phyloP scores from a whole-genome alignment of 2,329 filamentous ascomycete species.

The Pseudopithomyces chartarum region DNA sequence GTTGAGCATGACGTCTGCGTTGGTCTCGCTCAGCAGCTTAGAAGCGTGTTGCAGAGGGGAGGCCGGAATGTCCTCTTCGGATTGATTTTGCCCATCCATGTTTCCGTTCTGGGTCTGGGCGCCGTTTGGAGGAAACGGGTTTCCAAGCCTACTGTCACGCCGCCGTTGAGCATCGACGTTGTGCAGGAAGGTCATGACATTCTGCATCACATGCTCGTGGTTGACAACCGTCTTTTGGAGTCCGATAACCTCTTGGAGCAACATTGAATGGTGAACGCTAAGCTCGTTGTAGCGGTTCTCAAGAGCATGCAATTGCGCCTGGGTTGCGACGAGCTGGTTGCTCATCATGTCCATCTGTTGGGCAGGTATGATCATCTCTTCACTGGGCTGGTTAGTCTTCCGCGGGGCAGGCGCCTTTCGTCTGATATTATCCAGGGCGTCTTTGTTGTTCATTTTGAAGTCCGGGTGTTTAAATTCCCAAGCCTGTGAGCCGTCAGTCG shows the following conservation, averaged over 20 bases:
- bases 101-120: conserved; percentile 49
- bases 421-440: conserved; percentile 94
- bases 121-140: conserved; percentile 44
- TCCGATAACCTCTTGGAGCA: conserved; percentile 67
- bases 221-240: conserved; percentile 73
- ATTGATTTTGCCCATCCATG: conserved; percentile 48
- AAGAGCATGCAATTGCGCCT: conserved; percentile 87
- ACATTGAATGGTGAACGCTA: conserved; percentile 66
- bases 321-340: conserved; percentile 84
- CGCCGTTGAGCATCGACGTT: conserved; percentile 67
- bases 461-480: conserved; percentile 99
- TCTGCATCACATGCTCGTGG: conserved; percentile 73
- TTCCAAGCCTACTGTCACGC: conserved; percentile 61
- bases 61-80: conserved; percentile 66
- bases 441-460: conserved; percentile 94
- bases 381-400: conserved; percentile 63
- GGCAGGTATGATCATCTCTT: conserved; percentile 76
- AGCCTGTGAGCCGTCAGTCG: conserved; percentile 57
- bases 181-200: conserved; percentile 71
- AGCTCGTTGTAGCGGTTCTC: conserved; percentile 86
- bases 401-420: conserved; percentile 91
- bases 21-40: conserved; percentile 68
- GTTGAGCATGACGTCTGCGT: conserved; percentile 68
- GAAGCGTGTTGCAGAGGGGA: conserved; percentile 71
- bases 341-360: conserved; percentile 91